phyloP scores from a whole-genome alignment of 148 eudicot genomes.

The Beta vulgaris region DNA sequence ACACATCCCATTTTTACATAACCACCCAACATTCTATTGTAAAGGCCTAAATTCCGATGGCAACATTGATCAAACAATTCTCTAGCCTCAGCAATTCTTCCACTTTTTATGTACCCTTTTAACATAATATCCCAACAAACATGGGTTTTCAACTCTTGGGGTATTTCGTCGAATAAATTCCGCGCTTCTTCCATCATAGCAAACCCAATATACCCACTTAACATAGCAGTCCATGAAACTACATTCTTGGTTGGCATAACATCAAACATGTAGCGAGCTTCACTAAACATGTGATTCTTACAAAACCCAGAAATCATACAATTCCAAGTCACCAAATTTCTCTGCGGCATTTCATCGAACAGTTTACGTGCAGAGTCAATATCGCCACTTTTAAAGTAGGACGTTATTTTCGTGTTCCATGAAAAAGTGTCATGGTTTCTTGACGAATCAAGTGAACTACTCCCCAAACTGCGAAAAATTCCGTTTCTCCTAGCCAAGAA shows the following conservation, averaged over 20 bases:
- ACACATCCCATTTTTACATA: slow-evolving; percentile 46
- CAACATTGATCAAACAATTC: slow-evolving; percentile 39
- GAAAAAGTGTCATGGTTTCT: slow-evolving; percentile 25
- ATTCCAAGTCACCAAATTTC: slow-evolving; percentile 65
- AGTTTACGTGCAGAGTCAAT: slow-evolving; percentile 40
- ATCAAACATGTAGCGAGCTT: slow-evolving; percentile 52
- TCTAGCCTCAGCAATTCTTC: slow-evolving; percentile 42
- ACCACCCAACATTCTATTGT: slow-evolving; percentile 58
- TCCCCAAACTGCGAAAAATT: slow-evolving; percentile 20
- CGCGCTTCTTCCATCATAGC: slow-evolving; percentile 49
- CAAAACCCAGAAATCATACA: slow-evolving; percentile 73
- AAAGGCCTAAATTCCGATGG: slow-evolving; percentile 36
- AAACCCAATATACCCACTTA: slow-evolving; percentile 54
- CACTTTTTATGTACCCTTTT: slow-evolving; percentile 49
- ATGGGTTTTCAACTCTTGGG: slow-evolving; percentile 31
- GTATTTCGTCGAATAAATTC: slow-evolving; percentile 45
- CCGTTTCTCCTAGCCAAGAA: neutral
- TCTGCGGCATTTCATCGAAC: slow-evolving; percentile 68
- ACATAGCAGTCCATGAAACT: slow-evolving; percentile 68
- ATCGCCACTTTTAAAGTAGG: slow-evolving; percentile 41
- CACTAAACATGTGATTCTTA: slow-evolving; percentile 41
- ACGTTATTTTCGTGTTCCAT: slow-evolving; percentile 43
- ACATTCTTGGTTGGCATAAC: slow-evolving; percentile 49
- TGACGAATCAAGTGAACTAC: neutral
- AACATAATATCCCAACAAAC: slow-evolving; percentile 70